Evolutionary conservation across 1,284 basidiomycete genomes (phyloP).

Genomic region (Entoloma clypeatum): DNA sequence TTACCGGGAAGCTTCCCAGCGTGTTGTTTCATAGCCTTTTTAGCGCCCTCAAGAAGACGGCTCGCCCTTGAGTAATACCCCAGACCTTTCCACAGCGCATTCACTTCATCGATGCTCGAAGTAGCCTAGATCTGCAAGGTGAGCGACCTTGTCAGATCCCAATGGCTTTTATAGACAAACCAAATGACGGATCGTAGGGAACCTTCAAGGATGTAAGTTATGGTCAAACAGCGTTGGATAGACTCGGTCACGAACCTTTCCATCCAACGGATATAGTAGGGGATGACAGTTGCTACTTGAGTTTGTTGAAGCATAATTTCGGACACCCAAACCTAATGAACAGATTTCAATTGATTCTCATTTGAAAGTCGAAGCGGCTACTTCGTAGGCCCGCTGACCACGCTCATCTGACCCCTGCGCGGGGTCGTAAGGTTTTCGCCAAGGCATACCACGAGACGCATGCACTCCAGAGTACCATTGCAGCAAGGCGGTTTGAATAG

Average conservation of each 20-base stretch:
- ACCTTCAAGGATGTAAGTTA: conserved; percentile 15
- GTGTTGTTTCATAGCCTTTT: conserved; percentile 69
- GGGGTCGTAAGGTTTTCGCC: conserved; percentile 70
- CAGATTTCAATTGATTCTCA: not conserved
- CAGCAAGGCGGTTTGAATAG: conserved; percentile 47
- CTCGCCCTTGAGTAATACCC: conserved; percentile 91
- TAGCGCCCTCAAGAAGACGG: conserved; percentile 73
- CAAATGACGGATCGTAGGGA: conserved; percentile 65
- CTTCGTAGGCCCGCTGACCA: conserved; percentile 79
- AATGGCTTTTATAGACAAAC: conserved; percentile 36
- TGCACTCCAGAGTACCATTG: conserved; percentile 69
- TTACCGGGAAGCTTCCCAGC: conserved; percentile 75
- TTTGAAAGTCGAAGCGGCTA: conserved; percentile 24
- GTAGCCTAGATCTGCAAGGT: conserved; percentile 43
- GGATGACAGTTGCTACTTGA: conserved; percentile 85
- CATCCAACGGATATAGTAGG: conserved; percentile 88
- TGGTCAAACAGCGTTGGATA: conserved; percentile 12
- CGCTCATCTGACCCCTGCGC: conserved; percentile 47
- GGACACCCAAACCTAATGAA: conserved; percentile 74
- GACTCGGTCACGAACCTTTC: conserved; percentile 47
- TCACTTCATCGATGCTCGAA: conserved; percentile 81
- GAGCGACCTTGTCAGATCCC: not conserved
- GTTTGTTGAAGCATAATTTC: conserved; percentile 99
- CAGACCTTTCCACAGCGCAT: conserved; percentile 84
- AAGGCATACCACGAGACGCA: conserved; percentile 75